Evolutionary conservation across 345 rosid species (phyloP).

Genomic region (Noccaea bulbosa): DNA sequence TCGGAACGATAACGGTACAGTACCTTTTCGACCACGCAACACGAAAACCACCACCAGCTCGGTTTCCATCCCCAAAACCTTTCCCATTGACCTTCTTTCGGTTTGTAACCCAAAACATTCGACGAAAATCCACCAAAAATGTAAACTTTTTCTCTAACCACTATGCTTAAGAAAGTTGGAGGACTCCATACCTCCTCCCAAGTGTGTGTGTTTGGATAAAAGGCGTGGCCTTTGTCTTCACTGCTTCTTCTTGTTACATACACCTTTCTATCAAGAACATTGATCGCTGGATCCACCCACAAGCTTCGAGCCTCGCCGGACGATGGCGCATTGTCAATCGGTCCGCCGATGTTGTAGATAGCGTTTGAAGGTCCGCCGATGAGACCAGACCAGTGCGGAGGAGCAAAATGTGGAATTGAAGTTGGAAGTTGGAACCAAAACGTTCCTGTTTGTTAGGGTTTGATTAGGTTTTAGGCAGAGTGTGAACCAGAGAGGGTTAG

Average conservation of each 20-base stretch:
- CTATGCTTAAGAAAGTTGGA: constrained; percentile 2
- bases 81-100: constrained; percentile 5
- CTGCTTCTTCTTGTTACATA: not conserved
- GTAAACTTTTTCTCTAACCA: constrained; percentile 7
- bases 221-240: not conserved
- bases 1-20: not conserved
- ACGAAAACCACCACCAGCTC: constrained; percentile 7
- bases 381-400: constrained; percentile 43
- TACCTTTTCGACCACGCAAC: constrained; percentile 11
- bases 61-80: constrained; percentile 18
- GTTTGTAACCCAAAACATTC: not conserved
- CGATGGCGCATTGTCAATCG: constrained; percentile 44
- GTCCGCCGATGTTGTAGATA: constrained; percentile 66
- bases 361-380: constrained; percentile 15
- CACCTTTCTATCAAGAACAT: constrained; percentile 9
- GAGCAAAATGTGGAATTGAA: constrained; percentile 42
- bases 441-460: constrained; percentile 35
- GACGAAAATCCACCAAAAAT: not conserved
- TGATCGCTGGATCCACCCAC: constrained; percentile 3
- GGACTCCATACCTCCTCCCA: not conserved
- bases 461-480: constrained; percentile 39
- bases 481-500: constrained; percentile 47
- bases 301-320: not conserved
- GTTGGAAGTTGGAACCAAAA: constrained; percentile 38
- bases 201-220: constrained; percentile 6